A percentile compares a stretch with the other conserved stretches of the same genome.
Evolutionary conservation across 73 alveolate species (phyloP).

Genomic region (Paramecium primaurelia): DNA sequence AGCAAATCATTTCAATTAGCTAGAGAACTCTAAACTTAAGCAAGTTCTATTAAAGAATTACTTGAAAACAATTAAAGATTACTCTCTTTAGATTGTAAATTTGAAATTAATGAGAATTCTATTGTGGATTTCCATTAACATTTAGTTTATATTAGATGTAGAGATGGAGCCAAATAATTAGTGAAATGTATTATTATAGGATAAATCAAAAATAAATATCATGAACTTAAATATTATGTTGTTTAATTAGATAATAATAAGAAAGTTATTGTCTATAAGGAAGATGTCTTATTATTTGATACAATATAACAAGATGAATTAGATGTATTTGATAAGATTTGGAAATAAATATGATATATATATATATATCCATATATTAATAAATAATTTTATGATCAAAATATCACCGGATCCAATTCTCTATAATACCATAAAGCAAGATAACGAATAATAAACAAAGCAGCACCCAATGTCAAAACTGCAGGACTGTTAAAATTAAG

Average conservation of each 20-base stretch:
- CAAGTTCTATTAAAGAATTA: neutral
- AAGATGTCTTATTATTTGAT: neutral
- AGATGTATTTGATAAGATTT: neutral
- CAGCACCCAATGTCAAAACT: neutral
- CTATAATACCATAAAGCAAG: conserved; percentile 37
- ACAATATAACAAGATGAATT: neutral
- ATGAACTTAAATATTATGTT: neutral
- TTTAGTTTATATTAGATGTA: neutral
- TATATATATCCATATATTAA: neutral
- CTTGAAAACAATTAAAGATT: neutral
- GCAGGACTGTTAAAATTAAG: conserved; percentile 6
- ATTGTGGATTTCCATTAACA: neutral
- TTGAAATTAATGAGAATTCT: neutral
- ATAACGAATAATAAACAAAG: conserved; percentile 9
- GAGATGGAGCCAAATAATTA: neutral
- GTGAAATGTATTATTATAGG: neutral
- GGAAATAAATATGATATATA: neutral
- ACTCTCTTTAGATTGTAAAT: neutral
- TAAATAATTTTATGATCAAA: neutral
- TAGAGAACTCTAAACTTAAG: neutral
- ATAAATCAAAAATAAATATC: neutral
- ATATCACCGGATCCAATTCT: conserved; percentile 18
- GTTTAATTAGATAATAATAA: neutral
- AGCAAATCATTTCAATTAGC: neutral
- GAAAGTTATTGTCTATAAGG: neutral